Base-by-base conservation (phyloP, 2,329 filamentous ascomycete species). In the Metarhizium sp. region DNA sequence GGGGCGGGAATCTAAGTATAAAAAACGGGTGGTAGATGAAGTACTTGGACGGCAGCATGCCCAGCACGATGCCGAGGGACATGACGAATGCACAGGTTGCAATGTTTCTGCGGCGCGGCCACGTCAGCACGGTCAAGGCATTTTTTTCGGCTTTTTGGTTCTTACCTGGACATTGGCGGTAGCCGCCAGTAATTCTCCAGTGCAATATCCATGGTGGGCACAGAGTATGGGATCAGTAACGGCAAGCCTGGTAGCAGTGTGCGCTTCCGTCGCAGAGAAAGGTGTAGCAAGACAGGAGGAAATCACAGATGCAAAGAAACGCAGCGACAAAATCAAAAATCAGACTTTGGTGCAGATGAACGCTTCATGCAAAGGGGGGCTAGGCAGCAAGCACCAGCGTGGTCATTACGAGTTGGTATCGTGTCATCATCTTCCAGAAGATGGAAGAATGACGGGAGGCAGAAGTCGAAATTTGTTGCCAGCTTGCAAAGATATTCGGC, bases 61-160 rank as follows among this genome's bases (percentile, higher is more conserved):
- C 72, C 48, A 80, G 72, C 64, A 85, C 76, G 45, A 85, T 76
- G 38, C 81, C 71, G 45, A 82, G 66, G 18, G 87, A 90, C 49
- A 85, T 74, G 55, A 77, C 66, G 59, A 88, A 77, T 52, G 84
- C 77, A 55, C 78, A 74, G 59, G 83, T 80, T 65, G 84, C 82
- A 58, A 89, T 71, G 58, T 83, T 88, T 74, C 87, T 90, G 46
- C 6, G 25, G 40, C 25, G n/a, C 25, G 30, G 42, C 40, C 13
- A 11, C 8, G 63, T 70, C 60, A 66, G 63, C 25, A 55, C 16
- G 5, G 30, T 6, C 16, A 10, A 20, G 10, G 32, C 10, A 34
- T 34, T 34, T 34, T 34, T 10, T 4, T 20, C 49, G 42, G 48
- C 45, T 45, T 29, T 13, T 29, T 20, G 16, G 20, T 63, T 68